Percentiles rank a stretch among this genome's conserved stretches.
These are phyloP conservation scores for Termitomyces sp. DNA, from an alignment of 768 basidiomycete genomes.

Conservation along the genomic window DNA sequence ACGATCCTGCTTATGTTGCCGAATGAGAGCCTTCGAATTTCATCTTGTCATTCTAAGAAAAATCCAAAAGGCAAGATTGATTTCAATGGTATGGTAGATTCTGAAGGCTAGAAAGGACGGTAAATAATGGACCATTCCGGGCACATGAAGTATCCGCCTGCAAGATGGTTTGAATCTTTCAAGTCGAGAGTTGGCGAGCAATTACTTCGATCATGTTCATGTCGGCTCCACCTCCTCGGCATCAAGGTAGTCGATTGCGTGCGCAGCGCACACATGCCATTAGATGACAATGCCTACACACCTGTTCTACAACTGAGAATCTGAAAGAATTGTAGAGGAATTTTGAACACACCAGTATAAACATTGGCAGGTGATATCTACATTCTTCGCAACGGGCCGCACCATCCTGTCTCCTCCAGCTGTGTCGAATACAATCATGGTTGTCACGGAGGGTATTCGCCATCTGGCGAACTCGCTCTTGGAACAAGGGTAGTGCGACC, in stretches of 20 bases:
- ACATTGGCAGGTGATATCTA: slow-evolving; percentile 11
- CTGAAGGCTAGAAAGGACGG: neutral
- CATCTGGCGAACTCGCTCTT: slow-evolving; percentile 27
- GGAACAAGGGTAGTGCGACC: slow-evolving; percentile 26
- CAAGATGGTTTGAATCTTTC: neutral
- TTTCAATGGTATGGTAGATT: neutral
- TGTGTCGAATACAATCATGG: slow-evolving; percentile 48
- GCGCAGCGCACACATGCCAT: slow-evolving; percentile 37
- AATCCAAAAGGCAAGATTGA: no score
- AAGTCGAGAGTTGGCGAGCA: neutral
- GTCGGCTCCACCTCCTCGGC: neutral
- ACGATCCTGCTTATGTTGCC: no score
- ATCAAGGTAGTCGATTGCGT: slow-evolving; percentile 30
- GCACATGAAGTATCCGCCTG: neutral
- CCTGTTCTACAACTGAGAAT: slow-evolving; percentile 24
- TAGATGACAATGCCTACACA: slow-evolving; percentile 31
- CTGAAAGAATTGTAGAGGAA: neutral
- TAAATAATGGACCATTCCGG: neutral
- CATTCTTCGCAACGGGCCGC: slow-evolving; percentile 45
- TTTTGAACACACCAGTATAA: slow-evolving; percentile 5
- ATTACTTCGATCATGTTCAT: neutral
- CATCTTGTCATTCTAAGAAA: no score
- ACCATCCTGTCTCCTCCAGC: slow-evolving; percentile 44
- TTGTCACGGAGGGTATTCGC: slow-evolving; percentile 39
- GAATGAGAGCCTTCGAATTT: no score